Evolutionary conservation across 495 filamentous ascomycete genomes (phyloP).

Genomic region (Daldinia vernicosa): DNA sequence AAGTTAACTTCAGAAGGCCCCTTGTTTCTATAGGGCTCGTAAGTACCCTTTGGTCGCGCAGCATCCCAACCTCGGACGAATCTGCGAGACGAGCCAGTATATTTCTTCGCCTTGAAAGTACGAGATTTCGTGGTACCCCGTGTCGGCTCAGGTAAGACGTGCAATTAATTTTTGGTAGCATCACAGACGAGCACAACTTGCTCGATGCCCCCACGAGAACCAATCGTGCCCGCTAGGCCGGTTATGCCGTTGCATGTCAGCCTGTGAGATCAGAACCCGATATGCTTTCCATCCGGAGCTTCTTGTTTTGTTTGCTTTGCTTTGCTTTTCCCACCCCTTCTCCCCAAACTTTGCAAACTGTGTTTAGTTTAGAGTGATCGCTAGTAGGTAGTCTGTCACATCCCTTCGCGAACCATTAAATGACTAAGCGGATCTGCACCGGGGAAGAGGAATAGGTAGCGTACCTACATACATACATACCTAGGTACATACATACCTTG

Average conservation of each 20-base stretch:
- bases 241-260: constrained; percentile 30
- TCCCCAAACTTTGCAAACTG: neutral
- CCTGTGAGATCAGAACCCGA: constrained; percentile 35
- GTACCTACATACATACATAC: too few relatives aligned
- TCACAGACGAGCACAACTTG: constrained; percentile 29
- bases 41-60: constrained; percentile 25
- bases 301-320: constrained; percentile 3
- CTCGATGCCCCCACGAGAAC: constrained; percentile 7
- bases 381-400: neutral
- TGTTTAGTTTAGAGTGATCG: constrained; percentile 4
- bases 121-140: constrained; percentile 40
- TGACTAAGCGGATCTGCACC: constrained; percentile 10
- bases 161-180: constrained; percentile 36
- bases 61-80: constrained; percentile 31
- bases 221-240: constrained; percentile 18
- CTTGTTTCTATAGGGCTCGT: neutral
- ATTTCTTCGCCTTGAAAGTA: constrained; percentile 19
- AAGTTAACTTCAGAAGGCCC: constrained; percentile 2
- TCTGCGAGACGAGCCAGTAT: constrained; percentile 20
- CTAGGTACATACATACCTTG: too few relatives aligned
- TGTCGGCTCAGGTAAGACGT: constrained; percentile 35
- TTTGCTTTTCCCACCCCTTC: constrained; percentile 11
- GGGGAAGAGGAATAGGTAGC: constrained; percentile 23
- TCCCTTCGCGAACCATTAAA: neutral
- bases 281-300: constrained; percentile 32